These are phyloP conservation scores for Pseudogymnoascus sp. DNA, from an alignment of 2,329 filamentous ascomycete genomes.

Conservation along the genomic window DNA sequence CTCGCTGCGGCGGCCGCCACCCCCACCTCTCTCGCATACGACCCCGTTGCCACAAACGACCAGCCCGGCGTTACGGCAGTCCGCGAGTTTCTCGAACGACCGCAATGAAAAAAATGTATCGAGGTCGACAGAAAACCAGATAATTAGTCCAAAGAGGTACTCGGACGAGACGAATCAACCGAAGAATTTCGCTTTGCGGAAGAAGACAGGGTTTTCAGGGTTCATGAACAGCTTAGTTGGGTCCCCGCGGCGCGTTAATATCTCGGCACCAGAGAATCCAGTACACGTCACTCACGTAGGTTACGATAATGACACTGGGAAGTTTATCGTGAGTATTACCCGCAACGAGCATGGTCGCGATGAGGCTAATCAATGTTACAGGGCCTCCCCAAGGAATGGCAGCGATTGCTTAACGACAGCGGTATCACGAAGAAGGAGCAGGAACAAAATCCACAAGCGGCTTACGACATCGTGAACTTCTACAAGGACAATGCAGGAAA, in stretches of 20 bases:
- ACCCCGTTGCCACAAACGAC: slow-evolving; percentile 46
- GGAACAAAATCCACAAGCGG: slow-evolving; percentile 89
- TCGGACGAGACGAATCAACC: slow-evolving; percentile 68
- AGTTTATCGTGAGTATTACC: slow-evolving; percentile 65
- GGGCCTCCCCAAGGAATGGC: slow-evolving; percentile 97
- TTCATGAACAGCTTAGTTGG: slow-evolving; percentile 79
- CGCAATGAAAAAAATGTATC: slow-evolving; percentile 39
- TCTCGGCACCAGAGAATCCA: slow-evolving; percentile 95
- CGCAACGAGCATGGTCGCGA: not conserved
- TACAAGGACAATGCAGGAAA: slow-evolving; percentile 89
- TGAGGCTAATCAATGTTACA: slow-evolving; percentile 29
- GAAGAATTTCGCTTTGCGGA: slow-evolving; percentile 54
- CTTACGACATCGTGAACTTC: slow-evolving; percentile 91
- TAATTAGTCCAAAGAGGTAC: slow-evolving; percentile 59
- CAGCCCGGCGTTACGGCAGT: slow-evolving; percentile 53
- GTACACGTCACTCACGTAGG: slow-evolving; percentile 97
- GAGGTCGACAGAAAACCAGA: slow-evolving; percentile 36
- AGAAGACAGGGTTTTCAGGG: slow-evolving; percentile 82
- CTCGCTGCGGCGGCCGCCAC: slow-evolving; percentile 33
- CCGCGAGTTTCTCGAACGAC: slow-evolving; percentile 54
- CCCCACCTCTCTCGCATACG: slow-evolving; percentile 41
- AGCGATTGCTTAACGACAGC: slow-evolving; percentile 87
- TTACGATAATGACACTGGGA: slow-evolving; percentile 90
- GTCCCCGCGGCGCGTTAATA: slow-evolving; percentile 82
- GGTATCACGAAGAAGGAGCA: slow-evolving; percentile 95